These are phyloP conservation scores for Saccharomycopsis synnaedendra DNA, from an alignment of 805 yeast species.

Conservation along the genomic window DNA sequence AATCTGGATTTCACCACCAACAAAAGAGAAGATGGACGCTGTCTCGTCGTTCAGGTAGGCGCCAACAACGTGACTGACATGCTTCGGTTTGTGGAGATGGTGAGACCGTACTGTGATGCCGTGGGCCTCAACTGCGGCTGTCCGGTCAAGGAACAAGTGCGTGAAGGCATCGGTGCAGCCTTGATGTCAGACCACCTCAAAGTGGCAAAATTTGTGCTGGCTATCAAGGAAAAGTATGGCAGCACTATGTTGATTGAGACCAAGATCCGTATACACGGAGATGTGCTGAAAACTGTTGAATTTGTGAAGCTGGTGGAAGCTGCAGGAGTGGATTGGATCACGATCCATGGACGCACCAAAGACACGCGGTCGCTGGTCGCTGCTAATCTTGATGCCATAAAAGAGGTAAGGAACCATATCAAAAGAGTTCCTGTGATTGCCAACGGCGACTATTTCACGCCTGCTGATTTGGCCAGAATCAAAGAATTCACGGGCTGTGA, in stretches of 20 bases:
- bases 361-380: conserved; percentile 78
- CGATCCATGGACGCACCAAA: conserved; percentile 88
- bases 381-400: conserved; percentile 75
- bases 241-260: conserved; percentile 69
- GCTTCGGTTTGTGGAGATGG: conserved; percentile 73
- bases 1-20: conserved; percentile 79
- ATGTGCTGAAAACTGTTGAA: conserved; percentile 57
- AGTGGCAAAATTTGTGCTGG: conserved; percentile 73
- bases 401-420: conserved; percentile 39
- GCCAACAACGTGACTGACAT: conserved; percentile 76
- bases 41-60: conserved; percentile 73
- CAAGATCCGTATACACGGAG: conserved; percentile 79
- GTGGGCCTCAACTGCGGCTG: conserved; percentile 96
- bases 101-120: conserved; percentile 86
- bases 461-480: conserved; percentile 54
- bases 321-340: conserved; percentile 88
- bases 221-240: conserved; percentile 70
- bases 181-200: conserved; percentile 73
- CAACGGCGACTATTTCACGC: conserved; percentile 84
- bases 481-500: conserved; percentile 61
- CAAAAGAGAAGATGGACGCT: conserved; percentile 43
- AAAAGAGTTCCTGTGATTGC: conserved; percentile 78
- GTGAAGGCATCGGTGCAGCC: conserved; percentile 97
- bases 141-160: conserved; percentile 87
- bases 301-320: conserved; percentile 66